Base-by-base conservation (phyloP, 1,284 basidiomycete species). In the Afroboletus lepidellus region DNA sequence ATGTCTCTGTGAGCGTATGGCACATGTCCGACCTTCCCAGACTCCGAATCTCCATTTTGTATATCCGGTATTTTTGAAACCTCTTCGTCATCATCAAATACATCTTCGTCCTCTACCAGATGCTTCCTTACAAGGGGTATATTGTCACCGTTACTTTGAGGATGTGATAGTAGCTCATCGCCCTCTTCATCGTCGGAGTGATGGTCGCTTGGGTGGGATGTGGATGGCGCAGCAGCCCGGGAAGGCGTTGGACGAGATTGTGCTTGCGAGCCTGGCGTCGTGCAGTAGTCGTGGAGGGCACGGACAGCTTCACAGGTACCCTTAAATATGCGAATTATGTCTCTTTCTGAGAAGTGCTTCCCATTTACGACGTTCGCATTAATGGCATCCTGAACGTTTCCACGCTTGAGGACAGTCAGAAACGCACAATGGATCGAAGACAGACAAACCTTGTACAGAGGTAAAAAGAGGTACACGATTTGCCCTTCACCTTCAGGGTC, bases 1-100 rank as follows among this genome's bases (percentile, higher is more conserved):
- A 99, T 78, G 73, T 99, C 96, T 54, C 97, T 79, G 74, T 99
- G 97, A 0, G 96, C 95, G 69, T 97, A 99, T 0, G 97, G 94
- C 7, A 94, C 80, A 9, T 88, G 61, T 50, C 84, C 81, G 3
- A 71, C 73, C 55, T 78, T 72, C 7, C 74, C 76, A 1, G 67
- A 51, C 24, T 69, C 66, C 59, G 70, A 65, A 57, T 64, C 60
- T 37, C 68, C 60, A 46, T 69, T 69, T 18, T 63, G 69, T 32
- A 67, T 57, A 37, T 63, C 61, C 25, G 72, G 67, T 41, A 60
- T 57, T 62, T 63, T 69, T n/a, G 73, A 69, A 41, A 77, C 61
- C 59, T 91, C 90, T 56, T 87, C 84, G 51, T 91, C 88, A 0
- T 84, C 85, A 58, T 92, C 90, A 65, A 92, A 94, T 2, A 81